Evolutionary conservation across 2,329 filamentous ascomycete species (phyloP), one percentile per base, ranked within the genome.

Genomic region (Sarocladiaceae sp.): DNA sequence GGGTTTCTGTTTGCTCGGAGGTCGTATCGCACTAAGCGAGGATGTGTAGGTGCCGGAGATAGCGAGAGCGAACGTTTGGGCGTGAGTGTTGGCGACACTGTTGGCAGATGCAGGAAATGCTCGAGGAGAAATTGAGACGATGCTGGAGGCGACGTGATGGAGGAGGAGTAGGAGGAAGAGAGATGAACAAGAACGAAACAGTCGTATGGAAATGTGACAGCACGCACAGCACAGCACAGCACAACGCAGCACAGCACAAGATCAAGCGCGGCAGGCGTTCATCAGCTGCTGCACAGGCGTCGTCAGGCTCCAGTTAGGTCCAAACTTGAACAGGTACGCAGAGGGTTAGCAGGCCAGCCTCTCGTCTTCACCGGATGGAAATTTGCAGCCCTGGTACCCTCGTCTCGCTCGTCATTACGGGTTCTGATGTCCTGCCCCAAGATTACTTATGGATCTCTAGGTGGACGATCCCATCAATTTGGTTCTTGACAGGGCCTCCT

Each of bases 181-280:
- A 45, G 34, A 33, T 21, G 21, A 43, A 44, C 45, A 40, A n/a
- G 37, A 26, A 33, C 16, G 26, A 49, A 48, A 45, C 40, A 40
- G 29, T 45, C 15, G 42, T n/a, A 26, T 39, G 40, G 13, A 44
- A 34, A 48, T 41, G 35, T 39, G 33, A 33, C 44, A 34, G 42
- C 43, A 45, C 43, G 32, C 43, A 44, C 31, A 35, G 32, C 43
- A 45, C 32, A 45, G 33, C 41, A 39, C 34, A 39, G 37, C 43
- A 45, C 43, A 45, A 21, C 43, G 35, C 31, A 35, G 32, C 43
- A 45, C 32, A 45, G 33, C 41, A 39, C 34, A 39, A 24, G 34
- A 27, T 18, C 11, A 18, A 44, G 29, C 26, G n/a, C n/a, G 34
- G 5, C 34, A 39, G 10, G 10, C 37, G 13, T 29, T 41, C 37